Evolutionary conservation across 1,139 yeast species (phyloP).

Genomic region (Scheffersomyces lignicola): DNA sequence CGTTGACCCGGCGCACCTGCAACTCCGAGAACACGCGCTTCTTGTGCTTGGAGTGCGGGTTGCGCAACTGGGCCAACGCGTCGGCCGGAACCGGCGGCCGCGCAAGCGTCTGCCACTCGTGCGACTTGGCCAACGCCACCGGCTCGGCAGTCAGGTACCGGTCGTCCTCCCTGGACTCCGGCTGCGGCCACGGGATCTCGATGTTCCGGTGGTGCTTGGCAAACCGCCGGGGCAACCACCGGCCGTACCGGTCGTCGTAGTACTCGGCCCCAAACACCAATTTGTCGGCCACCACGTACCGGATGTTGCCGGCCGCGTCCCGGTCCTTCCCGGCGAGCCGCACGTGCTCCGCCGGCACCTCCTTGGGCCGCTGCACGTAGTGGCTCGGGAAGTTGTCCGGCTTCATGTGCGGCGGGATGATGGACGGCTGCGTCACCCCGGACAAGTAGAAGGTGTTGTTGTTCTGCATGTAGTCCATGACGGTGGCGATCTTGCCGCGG

Average conservation of each 20-base stretch:
- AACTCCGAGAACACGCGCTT: slow-evolving; percentile 55
- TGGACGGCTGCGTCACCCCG: slow-evolving; percentile 35
- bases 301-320: slow-evolving; percentile 59
- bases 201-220: slow-evolving; percentile 68
- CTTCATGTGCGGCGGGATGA: slow-evolving; percentile 70
- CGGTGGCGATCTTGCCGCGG: slow-evolving; percentile 69
- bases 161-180: slow-evolving; percentile 57
- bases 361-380: slow-evolving; percentile 63
- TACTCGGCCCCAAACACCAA: slow-evolving; percentile 64
- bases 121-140: slow-evolving; percentile 70
- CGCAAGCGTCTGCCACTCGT: slow-evolving; percentile 67
- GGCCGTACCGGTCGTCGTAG: slow-evolving; percentile 73
- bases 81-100: slow-evolving; percentile 68
- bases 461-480: slow-evolving; percentile 30
- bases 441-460: slow-evolving; percentile 36
- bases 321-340: slow-evolving; percentile 78
- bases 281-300: slow-evolving; percentile 73
- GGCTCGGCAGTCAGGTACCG: slow-evolving; percentile 57
- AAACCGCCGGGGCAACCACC: slow-evolving; percentile 74
- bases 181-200: slow-evolving; percentile 88
- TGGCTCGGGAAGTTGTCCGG: slow-evolving; percentile 71
- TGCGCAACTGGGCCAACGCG: slow-evolving; percentile 70
- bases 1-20: slow-evolving; percentile 62
- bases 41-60: slow-evolving; percentile 63
- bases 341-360: slow-evolving; percentile 43